Evolutionary conservation across 805 yeast genomes (phyloP).

Genomic region (Teunomyces gatunensis): DNA sequence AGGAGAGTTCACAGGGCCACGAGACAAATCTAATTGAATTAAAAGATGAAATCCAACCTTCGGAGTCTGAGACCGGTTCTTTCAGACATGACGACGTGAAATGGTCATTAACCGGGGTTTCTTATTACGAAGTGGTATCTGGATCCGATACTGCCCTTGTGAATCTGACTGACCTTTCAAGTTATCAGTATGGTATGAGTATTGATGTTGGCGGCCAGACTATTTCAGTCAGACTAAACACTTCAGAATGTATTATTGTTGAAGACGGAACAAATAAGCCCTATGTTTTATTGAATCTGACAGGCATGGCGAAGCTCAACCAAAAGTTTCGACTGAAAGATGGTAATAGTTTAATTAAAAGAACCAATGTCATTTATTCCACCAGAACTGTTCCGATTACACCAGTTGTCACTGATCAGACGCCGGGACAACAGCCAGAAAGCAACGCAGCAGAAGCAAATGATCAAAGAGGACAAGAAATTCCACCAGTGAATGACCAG

Average conservation of each 20-base stretch:
- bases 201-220: conserved; percentile 13
- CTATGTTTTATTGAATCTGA: conserved; percentile 36
- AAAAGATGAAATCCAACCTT: background rate
- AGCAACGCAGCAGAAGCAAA: no score
- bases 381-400: background rate
- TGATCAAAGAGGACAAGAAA: background rate
- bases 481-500: background rate
- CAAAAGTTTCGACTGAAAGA: conserved; percentile 6
- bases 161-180: conserved; percentile 25
- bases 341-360: conserved; percentile 14
- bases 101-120: conserved; percentile 25
- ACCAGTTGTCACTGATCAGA: background rate
- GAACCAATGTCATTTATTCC: background rate
- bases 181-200: conserved; percentile 23
- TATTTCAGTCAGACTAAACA: conserved; percentile 21
- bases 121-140: conserved; percentile 8
- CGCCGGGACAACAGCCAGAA: no score
- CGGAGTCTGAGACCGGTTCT: background rate
- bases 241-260: conserved; percentile 45
- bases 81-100: background rate
- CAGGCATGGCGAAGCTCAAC: conserved; percentile 31
- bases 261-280: conserved; percentile 29
- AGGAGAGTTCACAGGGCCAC: background rate
- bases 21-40: background rate
- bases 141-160: conserved; percentile 15